Percentiles rank a stretch among this genome's conserved stretches.
Conservation (phyloP, 805 yeast species). For the Pichia cephalocereana region DNA sequence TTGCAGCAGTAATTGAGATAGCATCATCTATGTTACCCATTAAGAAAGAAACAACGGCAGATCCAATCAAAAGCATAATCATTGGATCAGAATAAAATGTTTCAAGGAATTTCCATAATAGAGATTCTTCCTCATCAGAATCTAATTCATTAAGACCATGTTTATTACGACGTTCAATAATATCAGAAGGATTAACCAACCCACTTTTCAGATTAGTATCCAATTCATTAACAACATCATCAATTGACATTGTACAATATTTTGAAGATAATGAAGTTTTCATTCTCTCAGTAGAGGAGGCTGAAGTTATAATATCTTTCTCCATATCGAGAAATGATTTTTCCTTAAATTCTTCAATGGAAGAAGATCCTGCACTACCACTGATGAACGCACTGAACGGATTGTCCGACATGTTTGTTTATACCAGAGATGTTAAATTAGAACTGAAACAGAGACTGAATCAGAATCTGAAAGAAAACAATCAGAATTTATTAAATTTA, state of each 20-base stretch:
- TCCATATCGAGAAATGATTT: slow-evolving; percentile 3
- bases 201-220: slow-evolving; percentile 57
- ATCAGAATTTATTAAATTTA: too few relatives aligned
- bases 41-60: slow-evolving; percentile 76
- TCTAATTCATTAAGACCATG: slow-evolving; percentile 79
- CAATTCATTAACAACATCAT: slow-evolving; percentile 55
- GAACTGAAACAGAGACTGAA: too few relatives aligned
- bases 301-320: slow-evolving; percentile 8
- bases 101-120: slow-evolving; percentile 62
- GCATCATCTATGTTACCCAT: slow-evolving; percentile 98
- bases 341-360: slow-evolving; percentile 8
- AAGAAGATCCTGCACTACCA: slow-evolving; percentile 2
- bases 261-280: slow-evolving; percentile 36
- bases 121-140: slow-evolving; percentile 67
- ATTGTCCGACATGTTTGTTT: slow-evolving; percentile 10
- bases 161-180: slow-evolving; percentile 55
- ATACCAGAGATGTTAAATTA: too few relatives aligned
- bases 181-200: slow-evolving; percentile 58
- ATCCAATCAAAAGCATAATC: slow-evolving; percentile 78
- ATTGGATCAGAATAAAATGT: slow-evolving; percentile 88
- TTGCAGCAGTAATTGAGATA: slow-evolving; percentile 85
- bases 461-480: too few relatives aligned
- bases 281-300: slow-evolving; percentile 12
- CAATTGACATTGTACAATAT: slow-evolving; percentile 52
- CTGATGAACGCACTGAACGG: slow-evolving; percentile 8